Evolutionary conservation across 257 asterid genomes (phyloP).

Genomic region (Jasminum sambac): DNA sequence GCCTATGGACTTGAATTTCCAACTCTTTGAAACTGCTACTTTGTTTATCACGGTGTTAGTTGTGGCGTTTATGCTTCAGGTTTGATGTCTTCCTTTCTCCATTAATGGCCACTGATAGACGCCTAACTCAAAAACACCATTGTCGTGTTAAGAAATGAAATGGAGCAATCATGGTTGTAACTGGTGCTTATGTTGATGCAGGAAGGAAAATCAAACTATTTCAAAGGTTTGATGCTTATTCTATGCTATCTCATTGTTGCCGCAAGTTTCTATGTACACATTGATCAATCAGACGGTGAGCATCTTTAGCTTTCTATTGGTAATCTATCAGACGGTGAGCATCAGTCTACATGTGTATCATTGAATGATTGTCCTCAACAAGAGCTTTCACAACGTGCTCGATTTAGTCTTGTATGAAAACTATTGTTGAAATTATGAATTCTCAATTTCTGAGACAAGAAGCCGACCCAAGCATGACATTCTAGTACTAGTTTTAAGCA

Average conservation of each 20-base stretch:
- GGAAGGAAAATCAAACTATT: slow-evolving; percentile 63
- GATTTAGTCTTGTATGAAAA: neutral
- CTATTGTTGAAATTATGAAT: neutral
- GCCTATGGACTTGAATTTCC: slow-evolving; percentile 97
- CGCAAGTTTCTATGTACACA: slow-evolving; percentile 55
- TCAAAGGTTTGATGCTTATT: slow-evolving; percentile 59
- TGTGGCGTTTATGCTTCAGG: slow-evolving; percentile 99
- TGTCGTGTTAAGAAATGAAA: neutral
- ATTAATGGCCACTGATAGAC: neutral
- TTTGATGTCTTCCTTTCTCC: slow-evolving; percentile 27
- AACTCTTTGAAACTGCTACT: slow-evolving; percentile 95
- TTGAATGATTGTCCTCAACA: no score
- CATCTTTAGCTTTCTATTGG: slow-evolving; percentile 4
- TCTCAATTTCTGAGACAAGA: neutral
- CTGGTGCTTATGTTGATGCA: slow-evolving; percentile 26
- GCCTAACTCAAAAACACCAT: no score
- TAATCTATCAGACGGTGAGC: slow-evolving; percentile 50
- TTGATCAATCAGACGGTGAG: slow-evolving; percentile 60
- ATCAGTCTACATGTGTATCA: no score
- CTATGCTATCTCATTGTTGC: slow-evolving; percentile 65
- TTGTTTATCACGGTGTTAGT: slow-evolving; percentile 93
- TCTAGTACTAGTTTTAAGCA: neutral
- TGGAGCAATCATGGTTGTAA: neutral
- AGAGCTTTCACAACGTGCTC: neutral
- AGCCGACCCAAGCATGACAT: no score